Percentiles rank a stretch among this genome's conserved stretches.
Evolutionary conservation across 2,329 filamentous ascomycete genomes (phyloP).

Genomic region (Aspergillus versicolor): DNA sequence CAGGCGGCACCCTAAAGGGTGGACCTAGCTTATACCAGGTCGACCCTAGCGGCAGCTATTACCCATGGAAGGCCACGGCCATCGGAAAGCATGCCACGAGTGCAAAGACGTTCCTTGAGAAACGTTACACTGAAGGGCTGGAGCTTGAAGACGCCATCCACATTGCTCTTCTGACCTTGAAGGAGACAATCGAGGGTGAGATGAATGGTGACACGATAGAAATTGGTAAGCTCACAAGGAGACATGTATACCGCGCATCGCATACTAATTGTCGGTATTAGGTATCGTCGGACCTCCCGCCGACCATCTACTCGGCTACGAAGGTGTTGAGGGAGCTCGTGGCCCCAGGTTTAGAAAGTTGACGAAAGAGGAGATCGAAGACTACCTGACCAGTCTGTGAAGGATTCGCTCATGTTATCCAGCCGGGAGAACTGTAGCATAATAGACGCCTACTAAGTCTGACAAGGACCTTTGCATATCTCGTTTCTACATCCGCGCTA

Average conservation of each 20-base stretch:
- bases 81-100: slow-evolving; percentile 98
- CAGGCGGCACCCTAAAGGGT: slow-evolving; percentile 90
- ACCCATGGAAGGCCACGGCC: slow-evolving; percentile 98
- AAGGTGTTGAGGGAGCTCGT: slow-evolving; percentile 42
- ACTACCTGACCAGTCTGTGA: slow-evolving; percentile 98
- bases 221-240: slow-evolving; percentile 66
- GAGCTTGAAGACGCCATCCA: slow-evolving; percentile 98
- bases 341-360: slow-evolving; percentile 61
- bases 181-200: slow-evolving; percentile 99
- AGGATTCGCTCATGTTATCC: slow-evolving; percentile 20
- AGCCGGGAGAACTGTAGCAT: slow-evolving; percentile 23
- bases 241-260: neutral
- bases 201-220: slow-evolving; percentile 99
- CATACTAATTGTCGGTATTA: slow-evolving; percentile 34
- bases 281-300: slow-evolving; percentile 95
- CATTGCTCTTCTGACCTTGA: slow-evolving; percentile 93
- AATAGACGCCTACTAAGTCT: slow-evolving; percentile 27
- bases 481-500: neutral
- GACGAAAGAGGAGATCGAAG: slow-evolving; percentile 96
- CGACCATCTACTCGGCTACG: slow-evolving; percentile 85
- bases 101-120: slow-evolving; percentile 98
- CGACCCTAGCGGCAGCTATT: slow-evolving; percentile 97
- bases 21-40: slow-evolving; percentile 98
- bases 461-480: slow-evolving; percentile 17
- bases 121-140: slow-evolving; percentile 94